A percentile compares a stretch with the other conserved stretches of the same genome.
Evolutionary conservation across 768 basidiomycete species (phyloP).

Genomic region (Suillus americanus): DNA sequence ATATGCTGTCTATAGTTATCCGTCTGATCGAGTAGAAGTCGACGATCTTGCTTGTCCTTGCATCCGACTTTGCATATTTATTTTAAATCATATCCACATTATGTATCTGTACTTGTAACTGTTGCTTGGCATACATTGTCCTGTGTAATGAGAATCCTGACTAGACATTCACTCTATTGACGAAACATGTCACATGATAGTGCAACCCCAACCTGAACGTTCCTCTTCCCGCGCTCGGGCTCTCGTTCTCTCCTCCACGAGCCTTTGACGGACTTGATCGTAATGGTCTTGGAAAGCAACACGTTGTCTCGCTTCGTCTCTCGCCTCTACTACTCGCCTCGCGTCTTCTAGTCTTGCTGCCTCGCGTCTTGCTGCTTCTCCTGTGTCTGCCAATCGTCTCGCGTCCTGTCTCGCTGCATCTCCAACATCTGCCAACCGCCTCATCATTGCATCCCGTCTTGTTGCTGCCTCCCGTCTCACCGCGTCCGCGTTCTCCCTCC

Average conservation of each 20-base stretch:
- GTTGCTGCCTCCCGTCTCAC: too few species aligned
- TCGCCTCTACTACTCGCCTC: background rate
- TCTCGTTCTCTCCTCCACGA: background rate
- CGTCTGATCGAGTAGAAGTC: conserved; percentile 16
- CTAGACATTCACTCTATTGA: background rate
- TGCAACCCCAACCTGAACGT: conserved; percentile 21
- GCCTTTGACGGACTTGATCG: background rate
- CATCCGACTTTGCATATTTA: conserved; percentile 3
- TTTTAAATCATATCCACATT: conserved; percentile 10
- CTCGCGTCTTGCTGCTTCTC: background rate
- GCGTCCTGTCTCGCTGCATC: background rate
- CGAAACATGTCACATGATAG: conserved; percentile 20
- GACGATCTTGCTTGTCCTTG: conserved; percentile 2
- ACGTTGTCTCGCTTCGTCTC: background rate
- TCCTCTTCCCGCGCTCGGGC: conserved; percentile 8
- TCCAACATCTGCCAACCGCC: background rate
- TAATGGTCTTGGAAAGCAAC: background rate
- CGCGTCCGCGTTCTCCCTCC: conserved; percentile 5
- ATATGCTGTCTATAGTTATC: conserved; percentile 5
- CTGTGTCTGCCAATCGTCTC: background rate
- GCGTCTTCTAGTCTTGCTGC: background rate
- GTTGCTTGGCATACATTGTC: conserved; percentile 1
- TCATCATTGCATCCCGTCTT: background rate
- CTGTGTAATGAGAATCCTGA: conserved; percentile 4
- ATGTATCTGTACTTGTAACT: conserved; percentile 14